phyloP scores from a whole-genome alignment of 805 yeast genomes.

The Naumovozyma dairenensis region DNA sequence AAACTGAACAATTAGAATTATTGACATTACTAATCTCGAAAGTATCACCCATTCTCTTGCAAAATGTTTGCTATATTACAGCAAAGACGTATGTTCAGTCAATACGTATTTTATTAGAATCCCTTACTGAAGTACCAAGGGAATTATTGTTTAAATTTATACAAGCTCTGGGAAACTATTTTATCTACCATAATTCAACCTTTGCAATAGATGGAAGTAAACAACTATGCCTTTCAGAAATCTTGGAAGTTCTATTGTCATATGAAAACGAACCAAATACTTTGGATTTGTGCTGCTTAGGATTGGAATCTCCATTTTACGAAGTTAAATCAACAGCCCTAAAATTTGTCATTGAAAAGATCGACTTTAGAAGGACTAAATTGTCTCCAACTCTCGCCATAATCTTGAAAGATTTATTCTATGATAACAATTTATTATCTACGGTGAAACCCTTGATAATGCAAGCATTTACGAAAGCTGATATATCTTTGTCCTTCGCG shows the following conservation, averaged over 20 bases:
- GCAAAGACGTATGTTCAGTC: conserved; percentile 29
- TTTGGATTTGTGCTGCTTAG: conserved; percentile 25
- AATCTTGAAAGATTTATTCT: conserved; percentile 22
- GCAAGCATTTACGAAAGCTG: conserved; percentile 23
- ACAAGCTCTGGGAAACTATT: conserved; percentile 28
- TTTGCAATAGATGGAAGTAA: conserved; percentile 38
- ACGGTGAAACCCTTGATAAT: conserved; percentile 37
- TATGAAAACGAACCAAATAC: conserved; percentile 14
- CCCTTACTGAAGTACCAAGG: not conserved
- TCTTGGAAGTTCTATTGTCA: conserved; percentile 26
- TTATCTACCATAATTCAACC: conserved; percentile 24
- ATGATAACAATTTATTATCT: conserved; percentile 30
- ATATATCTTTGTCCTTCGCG: conserved; percentile 14
- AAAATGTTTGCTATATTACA: conserved; percentile 9
- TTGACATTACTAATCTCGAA: no score
- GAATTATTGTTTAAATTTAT: conserved; percentile 5
- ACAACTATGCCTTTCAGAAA: conserved; percentile 35
- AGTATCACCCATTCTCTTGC: no score
- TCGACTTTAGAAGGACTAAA: no score
- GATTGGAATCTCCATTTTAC: conserved; percentile 32
- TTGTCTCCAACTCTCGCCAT: no score
- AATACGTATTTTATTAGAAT: conserved; percentile 12
- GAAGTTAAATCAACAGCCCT: conserved; percentile 40
- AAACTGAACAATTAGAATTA: no score
- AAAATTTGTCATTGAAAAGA: conserved; percentile 18